Conservation (phyloP, 495 filamentous ascomycete species). For the Pyrenula massariospora region DNA sequence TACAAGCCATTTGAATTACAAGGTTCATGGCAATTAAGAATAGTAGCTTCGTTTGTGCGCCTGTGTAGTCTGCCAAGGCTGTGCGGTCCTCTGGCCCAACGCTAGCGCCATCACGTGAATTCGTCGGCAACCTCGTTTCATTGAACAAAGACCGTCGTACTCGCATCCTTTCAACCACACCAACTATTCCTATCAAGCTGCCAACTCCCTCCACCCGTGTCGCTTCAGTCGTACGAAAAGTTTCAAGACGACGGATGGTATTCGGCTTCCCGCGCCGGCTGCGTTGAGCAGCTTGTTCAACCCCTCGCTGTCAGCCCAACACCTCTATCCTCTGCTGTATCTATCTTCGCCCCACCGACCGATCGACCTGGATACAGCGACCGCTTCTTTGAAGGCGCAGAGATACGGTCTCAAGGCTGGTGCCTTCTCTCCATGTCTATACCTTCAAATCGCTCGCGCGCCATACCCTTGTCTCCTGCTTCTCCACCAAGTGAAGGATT, state of each 20-base stretch:
- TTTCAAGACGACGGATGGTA: background rate
- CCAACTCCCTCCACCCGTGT: background rate
- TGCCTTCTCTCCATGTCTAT: conserved; percentile 25
- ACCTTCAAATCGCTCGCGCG: conserved; percentile 26
- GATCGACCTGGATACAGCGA: background rate
- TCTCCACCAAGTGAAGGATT: conserved; percentile 26
- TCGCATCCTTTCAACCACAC: background rate
- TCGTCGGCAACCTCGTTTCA: background rate
- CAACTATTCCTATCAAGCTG: background rate
- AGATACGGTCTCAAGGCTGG: background rate
- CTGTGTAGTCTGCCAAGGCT: background rate
- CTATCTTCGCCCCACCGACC: no score
- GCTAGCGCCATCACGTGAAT: background rate
- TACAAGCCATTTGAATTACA: no score
- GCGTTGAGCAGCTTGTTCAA: background rate
- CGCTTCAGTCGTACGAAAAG: background rate
- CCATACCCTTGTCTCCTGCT: conserved; percentile 31
- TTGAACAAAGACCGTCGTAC: background rate
- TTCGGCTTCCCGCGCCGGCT: background rate
- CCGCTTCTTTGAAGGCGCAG: background rate
- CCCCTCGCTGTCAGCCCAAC: background rate
- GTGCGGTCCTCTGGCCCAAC: background rate
- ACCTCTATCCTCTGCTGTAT: background rate
- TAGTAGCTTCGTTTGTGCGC: no score
- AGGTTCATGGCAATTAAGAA: no score